A percentile compares a stretch with the other conserved stretches of the same genome.
phyloP scores from a whole-genome alignment of 306 rosid species.

The Malus orientalis region DNA sequence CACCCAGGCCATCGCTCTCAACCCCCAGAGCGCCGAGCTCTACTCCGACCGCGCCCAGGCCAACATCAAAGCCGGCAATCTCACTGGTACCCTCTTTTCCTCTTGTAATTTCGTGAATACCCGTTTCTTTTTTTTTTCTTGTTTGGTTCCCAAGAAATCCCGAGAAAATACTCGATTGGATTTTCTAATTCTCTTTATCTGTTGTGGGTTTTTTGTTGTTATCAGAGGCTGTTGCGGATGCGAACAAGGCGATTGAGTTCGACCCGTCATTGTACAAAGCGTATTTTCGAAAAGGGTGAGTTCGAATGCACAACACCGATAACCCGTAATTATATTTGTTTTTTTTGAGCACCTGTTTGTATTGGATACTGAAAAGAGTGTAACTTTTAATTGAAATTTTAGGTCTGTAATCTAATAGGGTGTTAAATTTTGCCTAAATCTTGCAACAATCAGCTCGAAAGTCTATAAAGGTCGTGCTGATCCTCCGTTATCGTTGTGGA shows the following conservation, averaged over 20 bases:
- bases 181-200: neutral
- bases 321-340: neutral
- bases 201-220: neutral
- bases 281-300: conserved; percentile 82
- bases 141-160: neutral
- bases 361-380: neutral
- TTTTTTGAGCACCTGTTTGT: neutral
- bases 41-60: conserved; percentile 87
- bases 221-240: conserved; percentile 78
- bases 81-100: conserved; percentile 36
- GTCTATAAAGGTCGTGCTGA: neutral
- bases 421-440: neutral
- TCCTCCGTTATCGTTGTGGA: neutral
- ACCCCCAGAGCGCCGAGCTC: conserved; percentile 51
- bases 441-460: neutral
- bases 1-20: conserved; percentile 53
- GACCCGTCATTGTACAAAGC: conserved; percentile 53
- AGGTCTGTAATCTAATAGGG: neutral
- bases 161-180: neutral
- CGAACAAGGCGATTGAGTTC: conserved; percentile 78
- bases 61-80: conserved; percentile 60
- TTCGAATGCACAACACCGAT: neutral
- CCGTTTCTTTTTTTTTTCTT: neutral
- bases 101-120: neutral
- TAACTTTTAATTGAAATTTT: neutral